Conservation (phyloP, 305 asterid species). For the Nicotiana rustica region DNA sequence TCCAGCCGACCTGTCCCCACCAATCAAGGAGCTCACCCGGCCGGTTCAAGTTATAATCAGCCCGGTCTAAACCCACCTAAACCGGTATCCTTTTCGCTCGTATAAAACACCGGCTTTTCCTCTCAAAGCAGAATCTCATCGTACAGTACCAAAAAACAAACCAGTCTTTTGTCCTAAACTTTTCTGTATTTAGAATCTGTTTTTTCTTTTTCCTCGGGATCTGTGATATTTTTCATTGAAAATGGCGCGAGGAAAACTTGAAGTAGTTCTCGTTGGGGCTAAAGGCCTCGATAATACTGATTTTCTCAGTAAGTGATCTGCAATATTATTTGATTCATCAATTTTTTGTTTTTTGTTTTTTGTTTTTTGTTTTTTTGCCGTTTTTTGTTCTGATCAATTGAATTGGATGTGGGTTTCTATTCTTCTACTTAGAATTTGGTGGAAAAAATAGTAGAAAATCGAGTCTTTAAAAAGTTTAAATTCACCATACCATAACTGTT, state of each 20-base stretch:
- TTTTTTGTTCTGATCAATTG: conserved; percentile 23
- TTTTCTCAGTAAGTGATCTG: conserved; percentile 60
- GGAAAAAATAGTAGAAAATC: neutral
- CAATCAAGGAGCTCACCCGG: neutral
- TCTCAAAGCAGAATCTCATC: neutral
- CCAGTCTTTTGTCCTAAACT: conserved; percentile 4
- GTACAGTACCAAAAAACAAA: no score
- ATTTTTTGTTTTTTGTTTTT: neutral
- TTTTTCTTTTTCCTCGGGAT: neutral
- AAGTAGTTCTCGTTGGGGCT: conserved; percentile 84
- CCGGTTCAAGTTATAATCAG: neutral
- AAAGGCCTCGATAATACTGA: conserved; percentile 81
- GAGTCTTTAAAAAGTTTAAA: neutral
- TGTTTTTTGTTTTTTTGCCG: neutral
- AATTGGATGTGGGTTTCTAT: neutral
- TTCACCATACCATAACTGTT: neutral
- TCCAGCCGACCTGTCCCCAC: neutral
- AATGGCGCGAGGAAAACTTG: conserved; percentile 84
- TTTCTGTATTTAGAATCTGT: neutral
- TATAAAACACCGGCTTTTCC: conserved; percentile 16
- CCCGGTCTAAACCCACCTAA: neutral
- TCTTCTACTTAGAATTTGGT: neutral
- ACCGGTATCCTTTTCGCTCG: conserved; percentile 3
- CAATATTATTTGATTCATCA: neutral
- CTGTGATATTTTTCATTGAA: neutral